These are phyloP conservation scores for Mortierella sp. DNA, from an alignment of 371 early-diverging fungal genomes.

Conservation along the genomic window DNA sequence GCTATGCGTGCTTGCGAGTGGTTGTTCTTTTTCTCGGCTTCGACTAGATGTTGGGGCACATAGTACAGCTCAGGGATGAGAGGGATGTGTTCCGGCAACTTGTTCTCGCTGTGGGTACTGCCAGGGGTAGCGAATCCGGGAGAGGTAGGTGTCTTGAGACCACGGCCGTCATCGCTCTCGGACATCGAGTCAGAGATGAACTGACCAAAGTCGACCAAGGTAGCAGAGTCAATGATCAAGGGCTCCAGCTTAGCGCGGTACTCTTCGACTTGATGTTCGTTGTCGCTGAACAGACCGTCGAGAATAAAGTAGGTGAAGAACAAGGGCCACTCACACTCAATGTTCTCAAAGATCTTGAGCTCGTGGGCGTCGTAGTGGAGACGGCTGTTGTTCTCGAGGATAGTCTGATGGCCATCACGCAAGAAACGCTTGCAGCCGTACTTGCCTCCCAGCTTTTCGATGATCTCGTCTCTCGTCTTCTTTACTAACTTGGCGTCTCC, in stretches of 20 bases:
- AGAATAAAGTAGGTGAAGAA: conserved; percentile 93
- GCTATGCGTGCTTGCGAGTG: conserved; percentile 85
- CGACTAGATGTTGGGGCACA: conserved; percentile 81
- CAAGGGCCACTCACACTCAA: conserved; percentile 95
- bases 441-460: conserved; percentile 86
- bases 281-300: conserved; percentile 84
- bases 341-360: conserved; percentile 87
- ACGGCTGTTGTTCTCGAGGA: conserved; percentile 74
- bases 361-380: conserved; percentile 91
- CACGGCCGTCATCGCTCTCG: conserved; percentile 52
- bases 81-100: conserved; percentile 61
- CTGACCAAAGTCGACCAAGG: conserved; percentile 62
- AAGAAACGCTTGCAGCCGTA: conserved; percentile 93
- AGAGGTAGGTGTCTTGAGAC: conserved; percentile 51
- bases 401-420: conserved; percentile 92
- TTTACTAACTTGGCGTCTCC: conserved; percentile 76
- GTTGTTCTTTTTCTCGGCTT: conserved; percentile 81
- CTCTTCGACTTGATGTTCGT: conserved; percentile 77
- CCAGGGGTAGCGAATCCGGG: conserved; percentile 47
- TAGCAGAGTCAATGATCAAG: conserved; percentile 78
- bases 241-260: conserved; percentile 80
- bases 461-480: conserved; percentile 81
- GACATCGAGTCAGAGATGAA: conserved; percentile 56
- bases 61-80: conserved; percentile 89
- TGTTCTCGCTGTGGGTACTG: conserved; percentile 40